These are phyloP conservation scores for Diaporthe sp. DNA, from an alignment of 2,329 filamentous ascomycete species.

Conservation along the genomic window DNA sequence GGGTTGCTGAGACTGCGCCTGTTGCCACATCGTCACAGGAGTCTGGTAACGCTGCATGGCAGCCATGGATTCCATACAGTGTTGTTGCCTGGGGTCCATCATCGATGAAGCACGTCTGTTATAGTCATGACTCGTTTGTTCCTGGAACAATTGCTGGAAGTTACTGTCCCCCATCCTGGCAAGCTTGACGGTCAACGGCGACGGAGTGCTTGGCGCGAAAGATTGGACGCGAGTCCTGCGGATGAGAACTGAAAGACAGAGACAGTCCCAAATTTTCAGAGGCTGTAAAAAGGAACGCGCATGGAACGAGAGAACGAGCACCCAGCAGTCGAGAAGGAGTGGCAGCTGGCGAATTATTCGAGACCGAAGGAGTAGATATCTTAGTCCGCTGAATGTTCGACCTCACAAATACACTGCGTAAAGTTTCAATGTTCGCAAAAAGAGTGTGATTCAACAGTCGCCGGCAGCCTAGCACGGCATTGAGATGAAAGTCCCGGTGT, in stretches of 20 bases:
- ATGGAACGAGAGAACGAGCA: not conserved
- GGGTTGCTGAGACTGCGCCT: constrained; percentile 31
- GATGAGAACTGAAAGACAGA: not conserved
- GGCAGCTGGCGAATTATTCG: constrained; percentile 3
- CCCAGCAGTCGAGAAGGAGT: constrained; percentile 20
- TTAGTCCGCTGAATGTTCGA: constrained; percentile 2
- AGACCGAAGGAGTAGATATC: not conserved
- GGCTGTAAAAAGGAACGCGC: constrained; percentile 9
- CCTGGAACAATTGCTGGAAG: constrained; percentile 38
- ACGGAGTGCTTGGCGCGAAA: not conserved
- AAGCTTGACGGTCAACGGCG: not conserved
- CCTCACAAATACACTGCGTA: not conserved
- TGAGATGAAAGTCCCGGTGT: not conserved
- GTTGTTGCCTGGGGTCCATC: constrained; percentile 31
- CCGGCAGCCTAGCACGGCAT: constrained; percentile 16
- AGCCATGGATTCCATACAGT: constrained; percentile 37
- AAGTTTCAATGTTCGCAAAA: constrained; percentile 10
- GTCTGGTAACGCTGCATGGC: constrained; percentile 38
- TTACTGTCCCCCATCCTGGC: constrained; percentile 38
- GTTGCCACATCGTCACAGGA: constrained; percentile 39
- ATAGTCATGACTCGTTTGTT: constrained; percentile 35
- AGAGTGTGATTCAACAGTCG: constrained; percentile 23
- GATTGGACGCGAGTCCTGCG: not conserved
- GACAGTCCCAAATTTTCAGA: not conserved
- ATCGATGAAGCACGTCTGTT: constrained; percentile 25